Evolutionary conservation across 2,329 filamentous ascomycete genomes (phyloP).

Genomic region (Cladosporium colombiae): DNA sequence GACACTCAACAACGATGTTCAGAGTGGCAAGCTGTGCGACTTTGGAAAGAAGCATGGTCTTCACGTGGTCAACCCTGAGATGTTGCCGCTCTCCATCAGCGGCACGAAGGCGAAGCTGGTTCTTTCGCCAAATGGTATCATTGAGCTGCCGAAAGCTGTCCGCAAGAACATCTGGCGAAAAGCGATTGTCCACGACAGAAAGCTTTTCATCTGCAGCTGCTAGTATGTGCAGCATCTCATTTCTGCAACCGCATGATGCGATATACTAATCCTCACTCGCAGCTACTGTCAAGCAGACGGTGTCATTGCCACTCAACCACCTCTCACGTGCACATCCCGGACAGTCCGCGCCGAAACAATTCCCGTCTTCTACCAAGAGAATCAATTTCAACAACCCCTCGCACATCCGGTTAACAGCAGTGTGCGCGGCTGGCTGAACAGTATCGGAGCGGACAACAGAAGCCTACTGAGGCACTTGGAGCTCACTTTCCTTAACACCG

Average conservation of each 20-base stretch:
- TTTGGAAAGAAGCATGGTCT: background rate
- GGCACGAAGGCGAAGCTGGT: background rate
- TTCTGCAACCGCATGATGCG: no score
- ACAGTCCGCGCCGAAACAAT: slow-evolving; percentile 4
- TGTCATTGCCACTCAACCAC: background rate
- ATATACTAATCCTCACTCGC: no score
- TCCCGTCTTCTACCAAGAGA: slow-evolving; percentile 9
- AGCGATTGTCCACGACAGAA: background rate
- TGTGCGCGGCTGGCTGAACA: slow-evolving; percentile 5
- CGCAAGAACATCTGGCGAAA: slow-evolving; percentile 7
- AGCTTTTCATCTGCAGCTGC: slow-evolving; percentile 12
- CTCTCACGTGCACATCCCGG: slow-evolving; percentile 10
- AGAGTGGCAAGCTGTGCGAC: background rate
- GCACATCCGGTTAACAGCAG: background rate
- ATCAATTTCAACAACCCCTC: background rate
- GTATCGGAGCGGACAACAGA: background rate
- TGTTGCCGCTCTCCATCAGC: background rate
- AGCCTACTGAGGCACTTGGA: slow-evolving; percentile 1
- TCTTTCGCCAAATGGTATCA: background rate
- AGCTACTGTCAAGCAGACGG: slow-evolving; percentile 2
- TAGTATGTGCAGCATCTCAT: background rate
- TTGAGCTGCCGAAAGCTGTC: background rate
- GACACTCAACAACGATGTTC: background rate
- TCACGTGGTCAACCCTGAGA: background rate
- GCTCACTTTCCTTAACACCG: slow-evolving; percentile 7